Percentiles rank a stretch among this genome's conserved stretches.
Evolutionary conservation across 2,329 filamentous ascomycete genomes (phyloP).

Genomic region (Phialemonium atrogriseum): DNA sequence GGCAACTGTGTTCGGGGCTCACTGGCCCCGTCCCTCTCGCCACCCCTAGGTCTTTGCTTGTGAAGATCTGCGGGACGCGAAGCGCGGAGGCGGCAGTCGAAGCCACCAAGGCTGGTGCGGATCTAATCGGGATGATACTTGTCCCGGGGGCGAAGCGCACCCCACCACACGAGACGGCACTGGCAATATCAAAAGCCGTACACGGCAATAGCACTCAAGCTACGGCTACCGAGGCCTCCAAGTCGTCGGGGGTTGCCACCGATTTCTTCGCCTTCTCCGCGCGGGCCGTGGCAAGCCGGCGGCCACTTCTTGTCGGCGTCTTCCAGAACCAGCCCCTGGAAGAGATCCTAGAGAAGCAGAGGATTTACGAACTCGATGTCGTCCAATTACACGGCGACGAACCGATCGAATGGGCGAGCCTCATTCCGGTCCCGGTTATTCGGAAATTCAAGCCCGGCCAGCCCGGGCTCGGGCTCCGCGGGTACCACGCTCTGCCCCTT

Average conservation of each 20-base stretch:
- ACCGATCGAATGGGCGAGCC: slow-evolving; percentile 79
- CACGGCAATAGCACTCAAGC: slow-evolving; percentile 36
- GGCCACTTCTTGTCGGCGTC: slow-evolving; percentile 81
- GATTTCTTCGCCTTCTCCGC: slow-evolving; percentile 65
- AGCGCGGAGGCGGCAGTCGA: slow-evolving; percentile 70
- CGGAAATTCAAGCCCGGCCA: slow-evolving; percentile 74
- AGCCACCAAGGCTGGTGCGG: slow-evolving; percentile 79
- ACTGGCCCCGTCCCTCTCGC: slow-evolving; percentile 24
- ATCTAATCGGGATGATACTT: slow-evolving; percentile 88
- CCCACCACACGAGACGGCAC: slow-evolving; percentile 69
- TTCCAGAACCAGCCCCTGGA: slow-evolving; percentile 85
- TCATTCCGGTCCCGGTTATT: slow-evolving; percentile 90
- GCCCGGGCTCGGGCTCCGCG: slow-evolving; percentile 61
- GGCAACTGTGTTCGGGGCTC: slow-evolving; percentile 63
- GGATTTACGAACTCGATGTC: slow-evolving; percentile 69
- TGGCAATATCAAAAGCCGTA: slow-evolving; percentile 72
- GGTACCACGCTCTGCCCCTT: slow-evolving; percentile 75
- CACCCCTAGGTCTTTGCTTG: slow-evolving; percentile 47
- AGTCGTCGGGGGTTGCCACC: slow-evolving; percentile 25
- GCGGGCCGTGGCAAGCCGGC: slow-evolving; percentile 38
- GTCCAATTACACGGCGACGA: slow-evolving; percentile 92
- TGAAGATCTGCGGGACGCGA: slow-evolving; percentile 94
- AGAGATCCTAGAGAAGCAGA: slow-evolving; percentile 73
- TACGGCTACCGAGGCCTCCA: slow-evolving; percentile 17
- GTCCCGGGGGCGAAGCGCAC: slow-evolving; percentile 74